Evolutionary conservation across 768 basidiomycete genomes (phyloP).

Genomic region (Lentinula sp.): DNA sequence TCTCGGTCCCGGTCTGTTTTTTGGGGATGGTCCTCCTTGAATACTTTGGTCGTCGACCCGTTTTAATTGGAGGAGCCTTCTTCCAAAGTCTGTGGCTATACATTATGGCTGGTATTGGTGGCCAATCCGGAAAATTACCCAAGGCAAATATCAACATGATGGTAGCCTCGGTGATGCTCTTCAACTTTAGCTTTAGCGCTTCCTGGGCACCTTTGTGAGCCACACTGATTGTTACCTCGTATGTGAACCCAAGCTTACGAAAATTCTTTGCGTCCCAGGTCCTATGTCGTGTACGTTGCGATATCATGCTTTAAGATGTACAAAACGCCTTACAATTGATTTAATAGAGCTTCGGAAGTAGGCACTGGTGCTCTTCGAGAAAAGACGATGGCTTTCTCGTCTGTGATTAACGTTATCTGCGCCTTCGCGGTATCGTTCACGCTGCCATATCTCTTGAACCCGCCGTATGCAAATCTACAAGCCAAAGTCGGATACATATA

Average conservation of each 20-base stretch:
- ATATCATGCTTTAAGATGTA: neutral
- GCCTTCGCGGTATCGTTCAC: slow-evolving; percentile 6
- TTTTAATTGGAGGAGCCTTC: slow-evolving; percentile 4
- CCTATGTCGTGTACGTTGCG: slow-evolving; percentile 1
- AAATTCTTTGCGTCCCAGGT: neutral
- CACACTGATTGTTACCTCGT: neutral
- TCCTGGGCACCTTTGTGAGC: slow-evolving; percentile 6
- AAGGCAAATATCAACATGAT: slow-evolving; percentile 2
- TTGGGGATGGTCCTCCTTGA: slow-evolving; percentile 1
- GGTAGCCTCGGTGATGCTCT: slow-evolving; percentile 3
- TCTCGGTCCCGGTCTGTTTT: slow-evolving; percentile 5
- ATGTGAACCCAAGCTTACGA: neutral
- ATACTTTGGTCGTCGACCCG: slow-evolving; percentile 5
- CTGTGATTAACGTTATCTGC: slow-evolving; percentile 1
- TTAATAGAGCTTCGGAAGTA: slow-evolving; percentile 1
- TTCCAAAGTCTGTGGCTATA: slow-evolving; percentile 5
- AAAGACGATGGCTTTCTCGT: slow-evolving; percentile 6
- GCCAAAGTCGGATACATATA: slow-evolving; percentile 3
- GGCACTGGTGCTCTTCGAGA: slow-evolving; percentile 6
- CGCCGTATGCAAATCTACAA: slow-evolving; percentile 6
- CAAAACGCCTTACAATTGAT: neutral
- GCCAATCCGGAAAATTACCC: neutral
- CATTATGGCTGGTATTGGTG: slow-evolving; percentile 3
- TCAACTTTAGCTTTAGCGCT: slow-evolving; percentile 3
- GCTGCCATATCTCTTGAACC: slow-evolving; percentile 3